Evolutionary conservation across 345 rosid species (phyloP), one percentile per base, ranked within the genome.

Genomic region (Citrus glauca): DNA sequence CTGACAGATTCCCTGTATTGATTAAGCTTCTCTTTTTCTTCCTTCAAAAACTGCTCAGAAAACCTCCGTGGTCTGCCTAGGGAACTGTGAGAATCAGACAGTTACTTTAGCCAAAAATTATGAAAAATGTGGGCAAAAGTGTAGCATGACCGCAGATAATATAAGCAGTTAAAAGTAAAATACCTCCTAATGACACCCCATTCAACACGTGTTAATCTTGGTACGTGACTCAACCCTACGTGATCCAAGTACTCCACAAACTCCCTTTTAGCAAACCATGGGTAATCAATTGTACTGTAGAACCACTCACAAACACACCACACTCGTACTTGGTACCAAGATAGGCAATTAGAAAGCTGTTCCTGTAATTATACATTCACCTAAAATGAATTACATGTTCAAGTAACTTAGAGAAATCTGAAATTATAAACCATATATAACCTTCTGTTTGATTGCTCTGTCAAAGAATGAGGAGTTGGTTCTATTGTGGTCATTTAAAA

Each of bases 131-230:
- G 57, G 17, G 37, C 24, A 32, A 35, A 76, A 33, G 10, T 35
- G 25, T 25, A 76, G 32, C 27, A 33, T 27, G 27, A 55, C 24
- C 11, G 53, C n/a, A 14, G 9, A 65, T 25, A 2, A 22, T 48
- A 78, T 33, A 81, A 74, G 64, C 40, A 82, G 57, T 63, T 81
- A 71, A 79, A 82, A 72, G 53, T 72, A 11, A 27, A 71, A 17
- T 74, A 91, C 95, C 95, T 90, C 80, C 92, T 81, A 80, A 93
- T 90, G 87, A 93, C 97, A 81, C 97, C 97, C 97, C 97, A 93
- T 84, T 93, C 97, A 75, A 91, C 88, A 63, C 92, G 95, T 73
- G 97, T 91, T 86, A 93, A 80, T 80, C 92, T 87, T 59, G 97
- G 95, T 78, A 93, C 87, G 82, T 90, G 97, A 59, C 91, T 93